Base-by-base conservation (phyloP, 176 grass and related monocot genomes). In the Musa schizocarpa region DNA sequence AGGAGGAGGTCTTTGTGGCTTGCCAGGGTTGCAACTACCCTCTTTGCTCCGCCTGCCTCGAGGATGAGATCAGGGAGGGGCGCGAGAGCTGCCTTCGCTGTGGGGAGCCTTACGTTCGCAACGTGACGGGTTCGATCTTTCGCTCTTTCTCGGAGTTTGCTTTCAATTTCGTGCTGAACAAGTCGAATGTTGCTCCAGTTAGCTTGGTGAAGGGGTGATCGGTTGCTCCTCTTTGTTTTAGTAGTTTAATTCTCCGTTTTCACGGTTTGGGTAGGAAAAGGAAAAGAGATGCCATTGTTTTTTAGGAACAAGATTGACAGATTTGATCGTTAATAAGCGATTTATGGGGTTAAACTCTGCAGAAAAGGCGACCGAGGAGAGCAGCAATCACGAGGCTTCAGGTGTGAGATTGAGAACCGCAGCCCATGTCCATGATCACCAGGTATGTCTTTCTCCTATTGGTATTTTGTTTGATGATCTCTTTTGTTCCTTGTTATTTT, bases 11-110 rank as follows among this genome's bases (percentile, higher is more conserved):
- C 85, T 85, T 87, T 80, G 82, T 92, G 8, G 88, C 88, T 65
- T 98, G 95, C 78, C 84, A 86, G 81, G 88, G 88, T 19, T 98
- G 95, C 80, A 82, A 81, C 73, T 98, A 94, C 69, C 86, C 95
- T 19, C 84, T 98, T 11, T 98, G 95, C 58, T 89, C 51, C 82
- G 76, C 90, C 3, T 98, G 95, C 77, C 83, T 94, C 78, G 82
- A 98, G 27, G 88, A 94, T 76, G 95, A 98, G 54, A 76, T 86
- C 50, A 80, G 86, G 78, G 84, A 84, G 69, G 95, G 88, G 2
- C 88, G 95, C 74, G 70, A 75, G 71, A 82, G 74, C 10, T 98
- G 95, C 76, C 59, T 89, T 4, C 86, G 90, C 64, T 98, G 95
- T 64, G 88, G 81, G 54, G 86, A 86, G 82, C 88, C 89, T 50